Conservation (phyloP, 805 yeast species). For the Saturnispora zaruensis region DNA sequence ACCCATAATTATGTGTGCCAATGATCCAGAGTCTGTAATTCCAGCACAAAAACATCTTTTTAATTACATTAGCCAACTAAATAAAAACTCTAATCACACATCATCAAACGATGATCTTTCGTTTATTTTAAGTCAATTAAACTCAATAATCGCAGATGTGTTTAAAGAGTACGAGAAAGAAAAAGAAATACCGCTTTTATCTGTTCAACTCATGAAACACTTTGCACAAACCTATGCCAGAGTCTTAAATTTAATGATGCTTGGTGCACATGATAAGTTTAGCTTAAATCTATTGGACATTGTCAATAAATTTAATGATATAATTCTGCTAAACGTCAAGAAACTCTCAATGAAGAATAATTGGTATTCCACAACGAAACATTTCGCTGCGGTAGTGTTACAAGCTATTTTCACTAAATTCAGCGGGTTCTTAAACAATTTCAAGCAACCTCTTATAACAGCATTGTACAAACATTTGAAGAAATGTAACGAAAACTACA, state of each 20-base stretch:
- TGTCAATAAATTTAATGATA: constrained; percentile 20
- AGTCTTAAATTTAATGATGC: constrained; percentile 22
- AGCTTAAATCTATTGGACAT: constrained; percentile 26
- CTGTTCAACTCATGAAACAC: constrained; percentile 20
- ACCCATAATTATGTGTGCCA: not conserved
- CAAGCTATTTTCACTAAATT: constrained; percentile 26
- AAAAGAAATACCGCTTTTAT: constrained; percentile 19
- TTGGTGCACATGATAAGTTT: constrained; percentile 27
- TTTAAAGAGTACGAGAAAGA: constrained; percentile 16
- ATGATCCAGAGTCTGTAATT: not conserved
- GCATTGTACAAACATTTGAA: constrained; percentile 25
- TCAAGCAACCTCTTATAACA: constrained; percentile 23
- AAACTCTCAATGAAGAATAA: constrained; percentile 26
- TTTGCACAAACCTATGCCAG: constrained; percentile 19
- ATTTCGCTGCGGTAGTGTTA: constrained; percentile 23
- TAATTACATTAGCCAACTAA: not conserved
- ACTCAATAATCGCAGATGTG: constrained; percentile 18
- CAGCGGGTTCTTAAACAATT: constrained; percentile 29
- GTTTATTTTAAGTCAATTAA: constrained; percentile 20
- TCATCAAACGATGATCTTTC: constrained; percentile 17
- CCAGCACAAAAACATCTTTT: not conserved
- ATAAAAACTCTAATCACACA: not conserved
- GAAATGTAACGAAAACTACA: constrained; percentile 29
- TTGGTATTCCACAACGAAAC: constrained; percentile 28
- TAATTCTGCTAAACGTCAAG: constrained; percentile 17